Base-by-base conservation (phyloP, 495 filamentous ascomycete genomes). In the Aspergillus panamensis region DNA sequence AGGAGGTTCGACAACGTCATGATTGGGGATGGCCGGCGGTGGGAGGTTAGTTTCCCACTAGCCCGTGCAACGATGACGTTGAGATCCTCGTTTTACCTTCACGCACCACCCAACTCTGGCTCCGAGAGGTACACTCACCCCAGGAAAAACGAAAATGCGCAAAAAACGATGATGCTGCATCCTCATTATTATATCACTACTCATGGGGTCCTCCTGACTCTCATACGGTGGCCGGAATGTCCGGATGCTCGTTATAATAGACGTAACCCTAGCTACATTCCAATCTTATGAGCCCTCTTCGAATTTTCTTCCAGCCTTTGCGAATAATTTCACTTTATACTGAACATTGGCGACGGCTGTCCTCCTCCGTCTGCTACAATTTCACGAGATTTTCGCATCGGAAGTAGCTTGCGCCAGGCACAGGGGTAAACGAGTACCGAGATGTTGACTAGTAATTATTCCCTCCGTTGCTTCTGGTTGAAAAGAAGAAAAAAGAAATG, bases 371-470 rank as follows among this genome's bases (percentile, higher is more conserved):
- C 29, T 42, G 20, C 55, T 48, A 42, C 3, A 39, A 39, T 39
- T n/a, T 39, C 39, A 39, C 17, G 12, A 25, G 16, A 16, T 37
- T 35, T 35, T 5, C 33, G 20, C 10, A 9, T 43, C 21, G 20
- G 25, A 47, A 48, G 31, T 32, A 44, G 21, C 19, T 40, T 29
- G 33, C 31, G 21, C 45, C 49, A 40, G 29, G 39, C 4, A 62
- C 12, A 58, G 48, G 35, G 51, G 17, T 32, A 44, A 44, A 55
- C 32, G 14, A 48, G 39, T 14, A 48, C 43, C 61, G 63, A 21
- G n/a, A 75, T 75, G 73, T 35, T 72, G 32, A 73, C 71, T 60
- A 74, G 73, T 76, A 71, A 57, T 65, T 55, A 17, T 53, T 43
- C 37, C 51, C 32, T 37, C 21, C 25, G n/a, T n/a, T 25, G 31